Base-by-base conservation (phyloP, 106 monocot genomes). In the Xerophyta viscosa region DNA sequence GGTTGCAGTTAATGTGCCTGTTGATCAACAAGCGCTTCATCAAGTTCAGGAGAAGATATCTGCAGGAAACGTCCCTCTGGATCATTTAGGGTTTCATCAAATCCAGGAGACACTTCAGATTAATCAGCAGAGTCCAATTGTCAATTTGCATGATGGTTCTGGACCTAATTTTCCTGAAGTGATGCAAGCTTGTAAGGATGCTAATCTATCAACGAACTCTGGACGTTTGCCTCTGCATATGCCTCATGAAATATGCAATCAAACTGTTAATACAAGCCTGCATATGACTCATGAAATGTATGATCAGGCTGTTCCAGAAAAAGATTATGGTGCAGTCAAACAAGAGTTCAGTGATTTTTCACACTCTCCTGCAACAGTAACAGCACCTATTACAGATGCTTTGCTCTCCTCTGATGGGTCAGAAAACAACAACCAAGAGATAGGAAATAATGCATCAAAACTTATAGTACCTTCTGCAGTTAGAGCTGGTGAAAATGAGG, bases 241-340 rank as follows among this genome's bases (percentile, higher is more conserved):
- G 37, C 86, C 82, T 24, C 69, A 79, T 82, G 66, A 72, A 43
- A 58, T 72, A 8, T 66, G 77, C 69, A 64, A 72, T 3, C 41
- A 52, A 18, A 27, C 29, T 24, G 15, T 29, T 9, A 46, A 3
- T 36, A 41, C 72, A 24, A 68, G 66, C n/a, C 64, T 55, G 2
- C 46, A 51, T 37, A 51, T 82, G 37, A 81, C 82, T 24, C 69
- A 79, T 82, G 66, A 72, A 43, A 58, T 72, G 11, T 66, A 77
- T 72, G 67, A 72, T 3, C 41, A 52, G 21, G 26, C 29, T 24
- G 15, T 29, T 9, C 48, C 72, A 24, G 65, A 66, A 56, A 63
- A 45, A 25, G 46, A 28, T 39, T 41, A 49, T 31, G n/a, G 28
- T 52, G 54, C 56, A 58, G 33, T 51, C 14, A 7, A 46, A 10